phyloP scores from a whole-genome alignment of 2,329 filamentous ascomycete species.

The Fusarium devonianum region DNA sequence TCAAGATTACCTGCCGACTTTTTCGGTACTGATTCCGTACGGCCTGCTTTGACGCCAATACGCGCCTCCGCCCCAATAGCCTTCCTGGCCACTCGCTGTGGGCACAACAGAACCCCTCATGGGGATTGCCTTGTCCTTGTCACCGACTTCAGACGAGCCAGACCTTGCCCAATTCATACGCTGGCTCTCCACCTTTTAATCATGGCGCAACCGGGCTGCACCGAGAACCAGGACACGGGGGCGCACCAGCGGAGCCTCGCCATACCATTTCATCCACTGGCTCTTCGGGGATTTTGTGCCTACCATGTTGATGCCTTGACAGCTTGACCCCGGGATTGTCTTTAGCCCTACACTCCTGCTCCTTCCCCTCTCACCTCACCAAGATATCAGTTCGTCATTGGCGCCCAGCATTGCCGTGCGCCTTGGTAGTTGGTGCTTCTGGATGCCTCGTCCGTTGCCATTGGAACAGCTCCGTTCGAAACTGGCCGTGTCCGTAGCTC shows the following conservation, averaged over 20 bases:
- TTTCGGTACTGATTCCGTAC: slow-evolving; percentile 40
- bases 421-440: slow-evolving; percentile 1
- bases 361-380: slow-evolving; percentile 23
- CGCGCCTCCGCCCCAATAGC: slow-evolving; percentile 6
- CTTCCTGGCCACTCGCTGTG: neutral
- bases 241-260: slow-evolving; percentile 22
- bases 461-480: slow-evolving; percentile 25
- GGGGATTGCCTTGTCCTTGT: slow-evolving; percentile 22
- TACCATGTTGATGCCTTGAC: slow-evolving; percentile 17
- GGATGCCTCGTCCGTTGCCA: slow-evolving; percentile 9
- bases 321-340: slow-evolving; percentile 12
- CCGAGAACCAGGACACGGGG: slow-evolving; percentile 42
- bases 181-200: slow-evolving; percentile 33
- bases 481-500: slow-evolving; percentile 36
- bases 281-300: slow-evolving; percentile 10
- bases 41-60: slow-evolving; percentile 23
- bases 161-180: slow-evolving; percentile 18
- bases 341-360: slow-evolving; percentile 4
- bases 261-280: slow-evolving; percentile 24
- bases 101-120: slow-evolving; percentile 17
- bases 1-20: slow-evolving; percentile 35
- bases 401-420: slow-evolving; percentile 12
- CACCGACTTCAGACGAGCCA: slow-evolving; percentile 7
- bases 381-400: slow-evolving; percentile 31
- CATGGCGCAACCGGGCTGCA: slow-evolving; percentile 37